Conservation (phyloP, 306 rosid species). For the Pachyrhizus erosus region DNA sequence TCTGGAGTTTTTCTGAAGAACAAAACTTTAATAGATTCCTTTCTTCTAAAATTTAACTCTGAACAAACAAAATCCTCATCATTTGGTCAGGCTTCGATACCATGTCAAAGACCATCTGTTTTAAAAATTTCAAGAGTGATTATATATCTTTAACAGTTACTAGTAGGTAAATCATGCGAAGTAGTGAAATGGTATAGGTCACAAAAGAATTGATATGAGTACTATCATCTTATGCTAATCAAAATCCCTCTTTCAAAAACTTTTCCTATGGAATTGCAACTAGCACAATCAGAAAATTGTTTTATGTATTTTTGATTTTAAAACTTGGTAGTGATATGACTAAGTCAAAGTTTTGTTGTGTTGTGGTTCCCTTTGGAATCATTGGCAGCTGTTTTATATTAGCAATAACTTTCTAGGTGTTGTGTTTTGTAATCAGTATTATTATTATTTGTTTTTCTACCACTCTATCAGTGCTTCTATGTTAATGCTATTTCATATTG, state of each 20-base stretch:
- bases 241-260: not conserved
- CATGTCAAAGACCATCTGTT: not conserved
- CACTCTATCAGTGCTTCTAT: not conserved
- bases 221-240: not conserved
- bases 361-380: slow-evolving; percentile 16
- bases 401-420: not conserved
- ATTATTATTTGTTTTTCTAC: too few relatives aligned
- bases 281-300: not conserved
- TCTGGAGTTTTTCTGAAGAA: not conserved
- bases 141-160: not conserved
- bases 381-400: not conserved
- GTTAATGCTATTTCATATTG: not conserved
- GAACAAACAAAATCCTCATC: not conserved
- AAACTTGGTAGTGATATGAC: not conserved
- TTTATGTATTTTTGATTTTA: not conserved
- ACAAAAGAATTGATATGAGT: not conserved
- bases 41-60: not conserved
- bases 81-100: not conserved
- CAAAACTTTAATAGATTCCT: not conserved
- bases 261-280: not conserved
- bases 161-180: not conserved
- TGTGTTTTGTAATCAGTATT: not conserved
- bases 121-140: not conserved
- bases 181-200: not conserved
- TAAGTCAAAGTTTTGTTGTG: not conserved